Percentiles rank a stretch among this genome's conserved stretches.
Conservation (phyloP, 1,284 basidiomycete species). For the Tilletia horrida region DNA sequence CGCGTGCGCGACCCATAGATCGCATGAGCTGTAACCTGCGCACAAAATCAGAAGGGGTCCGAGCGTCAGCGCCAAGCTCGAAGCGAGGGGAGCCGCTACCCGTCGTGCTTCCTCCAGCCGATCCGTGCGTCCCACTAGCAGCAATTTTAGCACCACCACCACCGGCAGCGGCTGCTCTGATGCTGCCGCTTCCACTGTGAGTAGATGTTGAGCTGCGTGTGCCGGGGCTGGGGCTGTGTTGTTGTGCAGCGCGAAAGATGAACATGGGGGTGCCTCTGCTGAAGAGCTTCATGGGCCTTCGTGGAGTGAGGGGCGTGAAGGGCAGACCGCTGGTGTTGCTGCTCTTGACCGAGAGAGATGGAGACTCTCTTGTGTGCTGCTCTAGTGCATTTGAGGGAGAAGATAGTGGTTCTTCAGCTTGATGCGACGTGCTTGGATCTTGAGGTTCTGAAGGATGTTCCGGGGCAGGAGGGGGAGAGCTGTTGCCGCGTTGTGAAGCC, state of each 20-base stretch:
- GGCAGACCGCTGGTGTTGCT: neutral
- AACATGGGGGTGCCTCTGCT: constrained; percentile 7
- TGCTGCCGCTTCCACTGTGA: neutral
- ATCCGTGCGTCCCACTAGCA: neutral
- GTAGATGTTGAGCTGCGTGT: neutral
- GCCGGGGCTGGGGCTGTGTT: constrained; percentile 1
- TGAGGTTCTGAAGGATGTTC: neutral
- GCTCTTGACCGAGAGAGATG: neutral
- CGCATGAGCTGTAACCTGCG: constrained; percentile 8
- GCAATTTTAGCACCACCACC: neutral
- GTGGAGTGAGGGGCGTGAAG: neutral
- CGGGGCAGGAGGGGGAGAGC: neutral
- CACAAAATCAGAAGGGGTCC: constrained; percentile 12
- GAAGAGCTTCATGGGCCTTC: constrained; percentile 16
- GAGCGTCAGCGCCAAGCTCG: constrained; percentile 10
- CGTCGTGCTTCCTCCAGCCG: neutral
- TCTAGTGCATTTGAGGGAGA: neutral
- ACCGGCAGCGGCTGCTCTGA: neutral
- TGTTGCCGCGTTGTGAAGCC: neutral
- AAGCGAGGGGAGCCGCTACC: constrained; percentile 1
- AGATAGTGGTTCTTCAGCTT: neutral
- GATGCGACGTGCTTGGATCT: neutral
- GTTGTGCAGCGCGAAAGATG: constrained; percentile 8
- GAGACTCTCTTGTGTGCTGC: neutral
- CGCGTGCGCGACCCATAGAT: neutral